Conservation (phyloP, 768 basidiomycete species). For the Rhizopogon roseolus region DNA sequence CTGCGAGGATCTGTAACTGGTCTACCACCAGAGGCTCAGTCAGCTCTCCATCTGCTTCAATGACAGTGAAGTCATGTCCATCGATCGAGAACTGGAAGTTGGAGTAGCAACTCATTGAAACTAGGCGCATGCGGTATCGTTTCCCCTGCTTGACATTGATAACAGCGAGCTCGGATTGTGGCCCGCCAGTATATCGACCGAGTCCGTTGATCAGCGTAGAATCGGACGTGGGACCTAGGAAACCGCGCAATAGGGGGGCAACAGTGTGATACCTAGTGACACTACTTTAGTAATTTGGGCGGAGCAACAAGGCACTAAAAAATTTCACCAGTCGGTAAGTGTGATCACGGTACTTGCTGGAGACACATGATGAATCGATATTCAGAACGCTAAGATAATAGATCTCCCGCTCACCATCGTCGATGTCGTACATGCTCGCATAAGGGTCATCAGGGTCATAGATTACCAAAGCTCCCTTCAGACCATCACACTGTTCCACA, state of each 20-base stretch:
- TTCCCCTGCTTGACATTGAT: no score
- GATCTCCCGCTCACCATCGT: slow-evolving; percentile 28
- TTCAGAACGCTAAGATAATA: background rate
- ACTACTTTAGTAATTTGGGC: background rate
- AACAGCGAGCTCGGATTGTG: no score
- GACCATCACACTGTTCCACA: slow-evolving; percentile 14
- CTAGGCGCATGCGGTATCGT: slow-evolving; percentile 3
- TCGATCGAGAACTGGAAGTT: slow-evolving; percentile 42
- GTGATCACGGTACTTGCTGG: slow-evolving; percentile 38
- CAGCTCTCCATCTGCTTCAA: slow-evolving; percentile 11
- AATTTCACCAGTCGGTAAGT: slow-evolving; percentile 31
- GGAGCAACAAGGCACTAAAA: background rate
- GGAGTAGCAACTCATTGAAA: slow-evolving; percentile 37
- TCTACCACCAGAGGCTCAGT: slow-evolving; percentile 36
- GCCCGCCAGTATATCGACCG: no score
- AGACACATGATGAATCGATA: background rate
- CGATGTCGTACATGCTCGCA: slow-evolving; percentile 35
- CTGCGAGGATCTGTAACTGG: slow-evolving; percentile 32
- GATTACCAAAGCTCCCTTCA: slow-evolving; percentile 29
- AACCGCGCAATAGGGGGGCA: slow-evolving; percentile 19
- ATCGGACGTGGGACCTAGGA: slow-evolving; percentile 12
- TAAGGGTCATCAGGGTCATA: slow-evolving; percentile 16
- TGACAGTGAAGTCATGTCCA: slow-evolving; percentile 36
- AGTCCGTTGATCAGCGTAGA: no score
- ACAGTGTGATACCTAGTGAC: slow-evolving; percentile 11